Percentiles rank a stretch among this genome's conserved stretches.
Evolutionary conservation across 2,329 filamentous ascomycete species (phyloP).

Genomic region (Penicillium psychrosexuale): DNA sequence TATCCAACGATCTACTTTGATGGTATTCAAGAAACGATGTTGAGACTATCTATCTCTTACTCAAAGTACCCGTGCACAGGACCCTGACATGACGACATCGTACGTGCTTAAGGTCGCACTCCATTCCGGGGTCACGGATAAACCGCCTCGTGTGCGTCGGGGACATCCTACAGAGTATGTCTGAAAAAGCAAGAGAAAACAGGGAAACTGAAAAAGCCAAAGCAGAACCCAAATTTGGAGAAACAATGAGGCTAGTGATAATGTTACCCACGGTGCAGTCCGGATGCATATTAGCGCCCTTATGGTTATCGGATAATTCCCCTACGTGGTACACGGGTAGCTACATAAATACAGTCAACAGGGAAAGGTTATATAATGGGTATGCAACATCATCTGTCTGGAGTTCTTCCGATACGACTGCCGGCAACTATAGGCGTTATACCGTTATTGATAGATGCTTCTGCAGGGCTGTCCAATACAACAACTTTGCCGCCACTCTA

Average conservation of each 20-base stretch:
- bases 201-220: slow-evolving; percentile 4
- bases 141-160: slow-evolving; percentile 4
- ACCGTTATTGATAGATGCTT: neutral
- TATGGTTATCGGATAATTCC: slow-evolving; percentile 22
- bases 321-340: slow-evolving; percentile 19
- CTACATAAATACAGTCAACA: slow-evolving; percentile 7
- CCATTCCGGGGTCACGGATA: slow-evolving; percentile 5
- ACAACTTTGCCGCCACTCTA: neutral
- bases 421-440: slow-evolving; percentile 3
- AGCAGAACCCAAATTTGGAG: neutral
- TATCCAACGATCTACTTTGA: neutral
- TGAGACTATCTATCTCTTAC: neutral
- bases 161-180: slow-evolving; percentile 14
- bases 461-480: slow-evolving; percentile 1
- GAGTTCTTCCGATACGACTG: slow-evolving; percentile 18
- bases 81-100: slow-evolving; percentile 17
- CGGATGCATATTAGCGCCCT: slow-evolving; percentile 3
- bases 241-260: slow-evolving; percentile 1
- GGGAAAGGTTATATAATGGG: neutral
- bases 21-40: neutral
- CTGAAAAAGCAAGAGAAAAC: neutral
- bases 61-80: slow-evolving; percentile 2
- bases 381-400: slow-evolving; percentile 16
- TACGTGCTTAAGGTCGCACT: slow-evolving; percentile 9
- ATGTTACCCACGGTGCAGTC: slow-evolving; percentile 19